phyloP scores from a whole-genome alignment of 257 asterid genomes.

The Ajuga chamaepitys region DNA sequence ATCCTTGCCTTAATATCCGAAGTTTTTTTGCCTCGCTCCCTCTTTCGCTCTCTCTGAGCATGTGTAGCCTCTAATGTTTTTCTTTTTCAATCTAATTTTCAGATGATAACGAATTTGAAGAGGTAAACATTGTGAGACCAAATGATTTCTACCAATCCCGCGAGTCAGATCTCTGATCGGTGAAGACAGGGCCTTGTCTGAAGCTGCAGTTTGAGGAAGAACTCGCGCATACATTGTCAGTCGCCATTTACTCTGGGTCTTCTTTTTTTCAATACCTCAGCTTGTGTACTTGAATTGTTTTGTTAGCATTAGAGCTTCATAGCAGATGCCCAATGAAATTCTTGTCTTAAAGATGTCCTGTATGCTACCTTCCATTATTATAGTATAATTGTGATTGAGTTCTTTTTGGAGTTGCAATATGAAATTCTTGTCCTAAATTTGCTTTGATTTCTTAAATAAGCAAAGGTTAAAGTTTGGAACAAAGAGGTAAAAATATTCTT shows the following conservation, averaged over 20 bases:
- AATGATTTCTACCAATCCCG: slow-evolving; percentile 42
- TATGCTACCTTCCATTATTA: too few species aligned
- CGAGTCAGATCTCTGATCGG: slow-evolving; percentile 46
- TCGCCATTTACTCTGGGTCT: background rate
- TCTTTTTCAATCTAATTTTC: slow-evolving; percentile 13
- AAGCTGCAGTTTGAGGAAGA: slow-evolving; percentile 6
- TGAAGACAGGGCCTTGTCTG: background rate
- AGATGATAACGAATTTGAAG: slow-evolving; percentile 74
- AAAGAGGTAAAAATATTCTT: too few species aligned
- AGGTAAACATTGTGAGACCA: slow-evolving; percentile 48
- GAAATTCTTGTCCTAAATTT: too few species aligned
- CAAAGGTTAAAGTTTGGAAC: too few species aligned
- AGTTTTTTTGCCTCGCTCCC: too few species aligned
- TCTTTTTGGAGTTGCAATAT: too few species aligned
- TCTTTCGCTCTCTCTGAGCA: background rate
- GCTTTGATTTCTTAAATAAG: too few species aligned
- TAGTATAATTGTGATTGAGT: too few species aligned
- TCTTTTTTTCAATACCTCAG: background rate
- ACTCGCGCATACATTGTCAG: background rate
- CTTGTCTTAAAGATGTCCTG: background rate
- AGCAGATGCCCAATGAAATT: slow-evolving; percentile 2
- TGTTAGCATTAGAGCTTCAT: slow-evolving; percentile 6
- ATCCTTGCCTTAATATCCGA: too few species aligned
- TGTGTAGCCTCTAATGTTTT: background rate
- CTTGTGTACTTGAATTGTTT: slow-evolving; percentile 11